Base-by-base conservation (phyloP, 2,329 filamentous ascomycete species). In the Tolypocladium inflatum region DNA sequence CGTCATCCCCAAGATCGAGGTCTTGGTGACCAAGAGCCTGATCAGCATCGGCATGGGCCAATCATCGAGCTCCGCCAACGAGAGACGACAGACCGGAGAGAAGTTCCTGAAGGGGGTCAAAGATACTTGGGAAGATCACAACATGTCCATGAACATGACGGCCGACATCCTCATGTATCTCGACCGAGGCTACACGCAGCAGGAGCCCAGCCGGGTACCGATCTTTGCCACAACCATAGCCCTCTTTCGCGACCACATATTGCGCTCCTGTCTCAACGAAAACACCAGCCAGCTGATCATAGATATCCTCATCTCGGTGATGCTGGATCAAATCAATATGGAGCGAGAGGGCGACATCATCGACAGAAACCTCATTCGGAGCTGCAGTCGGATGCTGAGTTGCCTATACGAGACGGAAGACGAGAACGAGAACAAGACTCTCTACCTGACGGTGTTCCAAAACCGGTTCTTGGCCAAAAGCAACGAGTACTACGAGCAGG, bases 81-180 rank as follows among this genome's bases (percentile, higher is more conserved):
- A 97, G 74, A 84, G 89, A 57, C 81, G 90, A 53, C 82, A 87
- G 50, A 87, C 89, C 41, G 92, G 92, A 54, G 91, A 96, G 72
- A 86, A 82, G 67, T 95, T 97, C 63, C 74, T 99, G 59, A 84
- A 83, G 57, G 87, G 85, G 0, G 73, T 97, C 17, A 88, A 88
- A 64, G 80, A 86, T 59, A 85, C 87, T 2, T 99, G 92, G 91
- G 85, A 91, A 60, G 89, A 95, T 62, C 92, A 99, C 69, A 90
- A 92, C 69, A 83, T 89, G 58, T 92, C 89, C 51, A 96, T 96
- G 90, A 91, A 91, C 68, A 97, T 97, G 93, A 87, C 91, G 55
- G 91, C 92, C 4, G 94, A 97, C 71, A 91, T 97, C 38, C 80
- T 97, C 55, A 97, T 97, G 91, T 97, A 97, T 69, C 90, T 99